Conservation (phyloP, 805 yeast genomes). For the Gaillardinia entomophila region DNA sequence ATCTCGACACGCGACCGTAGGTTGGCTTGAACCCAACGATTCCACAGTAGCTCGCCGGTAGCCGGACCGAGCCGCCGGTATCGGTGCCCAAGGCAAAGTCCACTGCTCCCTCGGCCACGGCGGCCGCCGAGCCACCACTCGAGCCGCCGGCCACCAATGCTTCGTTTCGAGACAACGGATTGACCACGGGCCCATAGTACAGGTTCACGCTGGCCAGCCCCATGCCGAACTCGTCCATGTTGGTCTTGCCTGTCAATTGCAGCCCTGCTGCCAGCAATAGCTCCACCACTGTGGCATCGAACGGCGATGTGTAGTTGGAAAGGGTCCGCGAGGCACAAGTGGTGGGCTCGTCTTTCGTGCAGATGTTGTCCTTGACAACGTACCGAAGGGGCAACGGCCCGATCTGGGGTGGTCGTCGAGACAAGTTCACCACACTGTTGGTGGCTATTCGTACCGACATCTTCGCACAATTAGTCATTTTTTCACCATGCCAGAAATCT, state of each 20-base stretch:
- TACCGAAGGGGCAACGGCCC: no score
- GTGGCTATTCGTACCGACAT: no score
- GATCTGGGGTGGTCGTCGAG: no score
- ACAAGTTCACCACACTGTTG: no score
- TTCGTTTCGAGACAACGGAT: conserved; percentile 33
- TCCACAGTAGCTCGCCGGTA: conserved; percentile 87
- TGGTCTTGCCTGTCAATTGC: conserved; percentile 68
- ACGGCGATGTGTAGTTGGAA: conserved; percentile 62
- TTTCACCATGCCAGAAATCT: not conserved
- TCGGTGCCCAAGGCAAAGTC: conserved; percentile 89
- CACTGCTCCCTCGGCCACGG: conserved; percentile 67
- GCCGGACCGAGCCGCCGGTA: conserved; percentile 93
- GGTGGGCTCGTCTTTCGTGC: conserved; percentile 56
- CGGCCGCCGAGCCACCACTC: conserved; percentile 94
- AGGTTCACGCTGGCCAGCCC: conserved; percentile 68
- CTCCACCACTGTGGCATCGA: conserved; percentile 65
- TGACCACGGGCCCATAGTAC: conserved; percentile 50
- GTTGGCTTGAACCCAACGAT: conserved; percentile 88
- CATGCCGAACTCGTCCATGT: conserved; percentile 98
- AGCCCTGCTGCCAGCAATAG: conserved; percentile 51
- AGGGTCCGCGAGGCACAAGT: conserved; percentile 76
- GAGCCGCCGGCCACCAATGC: conserved; percentile 72
- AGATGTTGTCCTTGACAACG: conserved; percentile 74
- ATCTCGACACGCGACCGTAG: conserved; percentile 85
- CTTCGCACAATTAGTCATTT: conserved; percentile 11